Percentiles rank a stretch among this genome's conserved stretches.
Conservation (phyloP, 495 filamentous ascomycete species). For the Penicillium pancosmium region DNA sequence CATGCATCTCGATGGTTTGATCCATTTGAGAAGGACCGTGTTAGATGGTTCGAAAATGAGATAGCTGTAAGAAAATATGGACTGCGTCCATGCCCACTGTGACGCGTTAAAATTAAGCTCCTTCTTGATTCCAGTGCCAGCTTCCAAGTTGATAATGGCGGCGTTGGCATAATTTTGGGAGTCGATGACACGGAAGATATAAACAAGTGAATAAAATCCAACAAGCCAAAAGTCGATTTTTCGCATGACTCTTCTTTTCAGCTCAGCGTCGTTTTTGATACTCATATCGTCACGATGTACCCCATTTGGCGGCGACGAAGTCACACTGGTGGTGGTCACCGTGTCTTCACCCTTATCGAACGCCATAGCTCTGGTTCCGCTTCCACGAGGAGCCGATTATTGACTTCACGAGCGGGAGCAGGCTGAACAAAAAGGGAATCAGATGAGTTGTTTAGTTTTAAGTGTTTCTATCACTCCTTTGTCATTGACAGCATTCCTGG, state of each 20-base stretch:
- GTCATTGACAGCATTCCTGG: neutral
- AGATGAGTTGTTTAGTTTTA: no score
- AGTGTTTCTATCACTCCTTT: neutral
- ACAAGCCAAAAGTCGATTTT: slow-evolving; percentile 49
- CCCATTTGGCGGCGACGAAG: slow-evolving; percentile 13
- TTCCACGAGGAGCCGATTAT: no score
- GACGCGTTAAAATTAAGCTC: slow-evolving; percentile 38
- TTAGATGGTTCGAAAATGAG: slow-evolving; percentile 46
- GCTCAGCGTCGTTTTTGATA: slow-evolving; percentile 8
- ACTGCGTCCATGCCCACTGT: slow-evolving; percentile 47
- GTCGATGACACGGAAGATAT: slow-evolving; percentile 45
- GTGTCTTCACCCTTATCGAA: slow-evolving; percentile 8
- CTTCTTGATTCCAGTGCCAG: slow-evolving; percentile 46
- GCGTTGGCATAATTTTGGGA: slow-evolving; percentile 47
- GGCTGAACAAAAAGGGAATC: no score
- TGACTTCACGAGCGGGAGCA: no score
- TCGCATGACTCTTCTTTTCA: slow-evolving; percentile 35
- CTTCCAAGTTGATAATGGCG: slow-evolving; percentile 51
- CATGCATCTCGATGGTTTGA: slow-evolving; percentile 48
- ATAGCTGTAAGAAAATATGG: slow-evolving; percentile 46
- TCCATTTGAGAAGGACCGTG: slow-evolving; percentile 37
- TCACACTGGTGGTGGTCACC: slow-evolving; percentile 9
- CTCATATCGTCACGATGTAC: neutral
- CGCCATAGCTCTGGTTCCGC: slow-evolving; percentile 8
- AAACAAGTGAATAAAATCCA: slow-evolving; percentile 46